These are phyloP conservation scores for Turritis glabra DNA, from an alignment of 345 rosid genomes.

Conservation along the genomic window DNA sequence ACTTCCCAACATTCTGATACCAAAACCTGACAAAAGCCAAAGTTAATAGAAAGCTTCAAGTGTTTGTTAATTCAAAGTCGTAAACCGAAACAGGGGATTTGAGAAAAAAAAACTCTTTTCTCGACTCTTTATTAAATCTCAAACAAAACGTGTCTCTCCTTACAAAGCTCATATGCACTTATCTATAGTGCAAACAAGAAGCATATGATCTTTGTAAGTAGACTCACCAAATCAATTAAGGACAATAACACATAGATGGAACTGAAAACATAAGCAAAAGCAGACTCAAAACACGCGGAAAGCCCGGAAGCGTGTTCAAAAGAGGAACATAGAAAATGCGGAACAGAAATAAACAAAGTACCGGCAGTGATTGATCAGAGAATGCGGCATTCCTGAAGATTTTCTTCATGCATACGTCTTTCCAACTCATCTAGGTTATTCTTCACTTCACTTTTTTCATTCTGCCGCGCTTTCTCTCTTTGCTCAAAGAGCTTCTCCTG, in stretches of 20 bases:
- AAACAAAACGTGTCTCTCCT: neutral
- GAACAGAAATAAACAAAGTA: no score
- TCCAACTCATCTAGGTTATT: neutral
- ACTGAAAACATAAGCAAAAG: neutral
- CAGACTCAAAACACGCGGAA: neutral
- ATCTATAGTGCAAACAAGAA: neutral
- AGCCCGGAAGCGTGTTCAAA: neutral
- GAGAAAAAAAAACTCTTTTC: neutral
- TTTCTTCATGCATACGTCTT: neutral
- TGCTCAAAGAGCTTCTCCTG: neutral
- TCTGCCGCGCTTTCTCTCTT: neutral
- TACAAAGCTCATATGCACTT: neutral
- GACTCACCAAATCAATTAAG: neutral
- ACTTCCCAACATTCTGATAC: no score
- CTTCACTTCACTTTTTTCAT: neutral
- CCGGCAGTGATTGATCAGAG: neutral
- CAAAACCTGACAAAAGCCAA: no score
- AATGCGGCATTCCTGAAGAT: neutral
- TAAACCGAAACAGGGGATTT: no score
- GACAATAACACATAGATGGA: neutral
- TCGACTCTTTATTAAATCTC: neutral
- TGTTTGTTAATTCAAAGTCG: no score
- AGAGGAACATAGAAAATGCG: neutral
- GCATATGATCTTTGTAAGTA: neutral
- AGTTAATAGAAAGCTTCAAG: no score